Evolutionary conservation across 805 yeast species (phyloP), one percentile per base, ranked within the genome.

Genomic region (Isabelozyma pseudorhagii): DNA sequence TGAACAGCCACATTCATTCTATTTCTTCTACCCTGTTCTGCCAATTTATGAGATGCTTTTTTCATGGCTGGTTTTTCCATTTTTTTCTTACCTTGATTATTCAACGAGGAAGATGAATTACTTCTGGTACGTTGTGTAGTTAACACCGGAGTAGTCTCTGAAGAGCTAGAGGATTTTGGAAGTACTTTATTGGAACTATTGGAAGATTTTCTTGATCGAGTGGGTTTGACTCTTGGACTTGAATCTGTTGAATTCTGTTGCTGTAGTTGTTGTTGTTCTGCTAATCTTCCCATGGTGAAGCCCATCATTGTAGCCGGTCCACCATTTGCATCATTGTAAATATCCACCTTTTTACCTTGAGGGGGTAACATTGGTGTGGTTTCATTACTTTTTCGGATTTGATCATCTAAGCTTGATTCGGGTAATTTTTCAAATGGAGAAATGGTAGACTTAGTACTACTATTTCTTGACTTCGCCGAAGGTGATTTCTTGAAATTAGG

Each of bases 1-100:
- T 82, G 82, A 29, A 93, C 83, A 0, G 97, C 98, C 49, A 75
- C 71, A 65, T 94, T 94, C 85, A 93, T 87, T 54, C 99, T 77
- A 65, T 93, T 92, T 58, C 99, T 80, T 47, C 99, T 78, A 13
- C 97, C 98, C 67, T 94, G 97, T 68, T 93, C 99, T 0, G 99
- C 98, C 13, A 89, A 78, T 64, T 93, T 92, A 67, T 93, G 99
- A 40, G 82, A 81, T 2, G 86, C 81, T 58, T 85, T 84, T 63
- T 87, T 85, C 28, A 79, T 75, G 8, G 69, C 48, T 28, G 65
- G 63, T 47, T 63, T 61, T 47, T 63, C 67, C 5, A 46, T 50
- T 17, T 50, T 54, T 15, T 50, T 49, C 10, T 45, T 49, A 6
- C 49, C 9, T 11, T 36, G 48, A 15, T 45, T 51, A 36, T 40